phyloP scores from a whole-genome alignment of 75 land plant genomes.

The Azolla pinnata region DNA sequence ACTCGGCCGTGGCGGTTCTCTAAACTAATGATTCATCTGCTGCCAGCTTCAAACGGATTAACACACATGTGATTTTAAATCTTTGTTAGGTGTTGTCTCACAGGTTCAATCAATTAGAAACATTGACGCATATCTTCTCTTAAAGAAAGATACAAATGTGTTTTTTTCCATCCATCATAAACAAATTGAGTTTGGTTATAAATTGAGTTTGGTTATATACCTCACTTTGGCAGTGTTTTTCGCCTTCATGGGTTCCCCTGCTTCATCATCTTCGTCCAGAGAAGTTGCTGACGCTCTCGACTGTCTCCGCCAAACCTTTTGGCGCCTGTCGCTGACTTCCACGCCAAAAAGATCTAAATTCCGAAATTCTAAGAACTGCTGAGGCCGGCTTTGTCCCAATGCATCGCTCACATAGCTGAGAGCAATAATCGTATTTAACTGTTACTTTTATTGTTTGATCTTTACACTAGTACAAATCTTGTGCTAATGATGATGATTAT shows the following conservation, averaged over 20 bases:
- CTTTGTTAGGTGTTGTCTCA: too few species aligned
- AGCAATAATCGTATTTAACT: neutral
- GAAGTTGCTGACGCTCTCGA: constrained; percentile 3
- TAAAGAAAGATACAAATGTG: neutral
- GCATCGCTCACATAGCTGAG: neutral
- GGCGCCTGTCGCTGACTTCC: constrained; percentile 16
- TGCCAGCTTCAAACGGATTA: too few species aligned
- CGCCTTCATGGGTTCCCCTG: constrained; percentile 13
- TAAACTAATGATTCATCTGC: too few species aligned
- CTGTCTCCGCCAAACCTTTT: constrained; percentile 18
- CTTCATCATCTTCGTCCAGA: neutral
- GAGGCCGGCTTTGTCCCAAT: neutral
- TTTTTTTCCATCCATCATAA: neutral
- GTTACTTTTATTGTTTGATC: neutral
- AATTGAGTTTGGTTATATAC: too few species aligned
- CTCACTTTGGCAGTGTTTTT: constrained; percentile 23
- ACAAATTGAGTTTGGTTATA: neutral
- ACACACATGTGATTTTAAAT: too few species aligned
- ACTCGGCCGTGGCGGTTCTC: too few species aligned
- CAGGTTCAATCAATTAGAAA: too few species aligned
- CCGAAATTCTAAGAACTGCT: neutral
- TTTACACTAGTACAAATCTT: too few species aligned
- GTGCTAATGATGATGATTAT: too few species aligned
- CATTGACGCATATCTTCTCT: too few species aligned
- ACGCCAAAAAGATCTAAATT: constrained; percentile 10